Conservation (phyloP, 2,329 filamentous ascomycete genomes). For the Drechslerella coelobrocha region DNA sequence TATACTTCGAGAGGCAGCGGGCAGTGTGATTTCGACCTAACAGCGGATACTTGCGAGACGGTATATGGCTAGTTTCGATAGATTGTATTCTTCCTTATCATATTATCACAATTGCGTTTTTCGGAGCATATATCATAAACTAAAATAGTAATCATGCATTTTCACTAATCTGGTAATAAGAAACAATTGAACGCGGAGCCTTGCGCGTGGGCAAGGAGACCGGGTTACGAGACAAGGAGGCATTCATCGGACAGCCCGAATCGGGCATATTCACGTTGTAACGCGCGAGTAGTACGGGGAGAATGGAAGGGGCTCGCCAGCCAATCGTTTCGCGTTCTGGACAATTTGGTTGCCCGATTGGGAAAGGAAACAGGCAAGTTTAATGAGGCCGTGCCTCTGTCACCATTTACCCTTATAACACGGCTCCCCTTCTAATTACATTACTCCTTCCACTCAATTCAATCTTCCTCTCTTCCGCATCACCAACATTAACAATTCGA, state of each 20-base stretch:
- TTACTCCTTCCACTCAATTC: background rate
- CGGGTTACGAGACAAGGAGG: conserved; percentile 9
- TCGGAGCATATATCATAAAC: background rate
- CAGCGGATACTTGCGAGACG: background rate
- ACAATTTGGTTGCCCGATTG: conserved; percentile 31
- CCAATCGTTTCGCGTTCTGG: conserved; percentile 39
- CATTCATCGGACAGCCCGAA: background rate
- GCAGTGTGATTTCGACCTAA: no score
- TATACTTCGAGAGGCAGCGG: no score
- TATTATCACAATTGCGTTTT: background rate
- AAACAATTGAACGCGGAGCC: no score
- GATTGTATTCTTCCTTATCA: background rate
- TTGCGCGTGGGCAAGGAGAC: no score
- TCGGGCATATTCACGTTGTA: background rate
- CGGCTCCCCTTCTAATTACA: background rate
- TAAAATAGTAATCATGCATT: no score
- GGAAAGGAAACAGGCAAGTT: conserved; percentile 21
- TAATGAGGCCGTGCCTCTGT: background rate
- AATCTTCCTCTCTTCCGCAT: background rate
- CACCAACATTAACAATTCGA: background rate
- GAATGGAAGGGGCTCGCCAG: background rate
- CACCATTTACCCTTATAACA: background rate
- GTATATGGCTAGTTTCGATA: background rate
- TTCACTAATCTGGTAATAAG: no score
- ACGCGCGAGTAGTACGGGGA: background rate